phyloP scores from a whole-genome alignment of 305 asterid genomes.

The Plantago coronopus region DNA sequence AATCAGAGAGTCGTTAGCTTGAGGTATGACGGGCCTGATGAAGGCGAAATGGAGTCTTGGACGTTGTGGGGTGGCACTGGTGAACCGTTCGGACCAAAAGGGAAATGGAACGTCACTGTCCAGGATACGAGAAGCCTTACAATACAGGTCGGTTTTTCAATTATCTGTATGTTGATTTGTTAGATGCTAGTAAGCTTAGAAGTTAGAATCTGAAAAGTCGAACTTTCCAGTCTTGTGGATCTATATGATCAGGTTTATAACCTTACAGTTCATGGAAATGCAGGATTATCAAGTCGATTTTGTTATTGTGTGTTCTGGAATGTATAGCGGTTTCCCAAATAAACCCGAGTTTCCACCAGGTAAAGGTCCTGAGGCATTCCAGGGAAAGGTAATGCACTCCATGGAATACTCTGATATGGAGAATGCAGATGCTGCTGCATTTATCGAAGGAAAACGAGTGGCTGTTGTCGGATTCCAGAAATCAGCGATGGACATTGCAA shows the following conservation, averaged over 20 bases:
- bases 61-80: conserved; percentile 35
- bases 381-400: conserved; percentile 42
- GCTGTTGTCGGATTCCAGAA: conserved; percentile 42
- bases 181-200: background rate
- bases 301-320: conserved; percentile 35
- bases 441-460: conserved; percentile 34
- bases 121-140: conserved; percentile 22
- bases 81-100: conserved; percentile 29
- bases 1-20: conserved; percentile 31
- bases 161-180: background rate
- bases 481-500: conserved; percentile 44
- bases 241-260: background rate
- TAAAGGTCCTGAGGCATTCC: conserved; percentile 38
- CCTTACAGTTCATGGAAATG: conserved; percentile 1
- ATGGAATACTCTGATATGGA: conserved; percentile 45
- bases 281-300: conserved; percentile 36
- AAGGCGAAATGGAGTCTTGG: conserved; percentile 30
- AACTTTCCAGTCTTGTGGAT: background rate
- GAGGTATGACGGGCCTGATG: conserved; percentile 27
- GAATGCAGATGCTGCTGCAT: conserved; percentile 26
- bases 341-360: conserved; percentile 37
- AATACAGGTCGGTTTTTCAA: conserved; percentile 19
- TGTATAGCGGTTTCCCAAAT: conserved; percentile 35
- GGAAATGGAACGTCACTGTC: conserved; percentile 35
- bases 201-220: background rate